These are phyloP conservation scores for Wickerhamomyces xylosicus DNA, from an alignment of 805 yeast genomes.

Conservation along the genomic window DNA sequence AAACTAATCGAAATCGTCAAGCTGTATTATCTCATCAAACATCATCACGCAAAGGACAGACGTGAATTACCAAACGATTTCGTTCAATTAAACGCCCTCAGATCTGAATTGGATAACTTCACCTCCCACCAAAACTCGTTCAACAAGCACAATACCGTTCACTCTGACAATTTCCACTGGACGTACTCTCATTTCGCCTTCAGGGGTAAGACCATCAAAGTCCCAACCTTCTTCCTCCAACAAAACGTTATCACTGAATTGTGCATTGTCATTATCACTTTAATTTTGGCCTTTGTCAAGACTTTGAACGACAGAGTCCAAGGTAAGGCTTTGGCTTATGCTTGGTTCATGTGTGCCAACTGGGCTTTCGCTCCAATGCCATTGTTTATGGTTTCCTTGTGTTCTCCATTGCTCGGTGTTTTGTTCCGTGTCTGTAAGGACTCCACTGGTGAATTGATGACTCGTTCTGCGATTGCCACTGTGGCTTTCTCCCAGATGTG, in stretches of 20 bases:
- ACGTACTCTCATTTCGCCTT: conserved; percentile 1
- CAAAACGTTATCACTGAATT: conserved; percentile 37
- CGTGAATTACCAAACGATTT: neutral
- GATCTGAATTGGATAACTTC: neutral
- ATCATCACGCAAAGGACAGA: neutral
- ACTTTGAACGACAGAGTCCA: conserved; percentile 54
- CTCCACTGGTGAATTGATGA: conserved; percentile 41
- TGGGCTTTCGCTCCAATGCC: conserved; percentile 98
- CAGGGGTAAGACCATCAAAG: conserved; percentile 28
- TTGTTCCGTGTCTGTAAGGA: conserved; percentile 52
- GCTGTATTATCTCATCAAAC: neutral
- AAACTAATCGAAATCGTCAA: neutral
- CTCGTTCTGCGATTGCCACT: conserved; percentile 54
- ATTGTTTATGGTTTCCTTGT: conserved; percentile 77
- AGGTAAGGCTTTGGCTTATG: conserved; percentile 55
- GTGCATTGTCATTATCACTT: conserved; percentile 40
- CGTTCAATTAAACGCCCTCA: neutral
- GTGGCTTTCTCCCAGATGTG: conserved; percentile 80
- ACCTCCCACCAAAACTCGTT: neutral
- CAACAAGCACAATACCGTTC: neutral
- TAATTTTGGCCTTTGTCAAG: conserved; percentile 42
- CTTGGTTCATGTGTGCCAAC: conserved; percentile 53
- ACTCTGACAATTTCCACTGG: neutral
- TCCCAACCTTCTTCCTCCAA: conserved; percentile 23
- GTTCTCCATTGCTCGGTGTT: conserved; percentile 76